Evolutionary conservation across 495 filamentous ascomycete genomes (phyloP), one percentile per base, ranked within the genome.

Genomic region (Durotheca rogersii): DNA sequence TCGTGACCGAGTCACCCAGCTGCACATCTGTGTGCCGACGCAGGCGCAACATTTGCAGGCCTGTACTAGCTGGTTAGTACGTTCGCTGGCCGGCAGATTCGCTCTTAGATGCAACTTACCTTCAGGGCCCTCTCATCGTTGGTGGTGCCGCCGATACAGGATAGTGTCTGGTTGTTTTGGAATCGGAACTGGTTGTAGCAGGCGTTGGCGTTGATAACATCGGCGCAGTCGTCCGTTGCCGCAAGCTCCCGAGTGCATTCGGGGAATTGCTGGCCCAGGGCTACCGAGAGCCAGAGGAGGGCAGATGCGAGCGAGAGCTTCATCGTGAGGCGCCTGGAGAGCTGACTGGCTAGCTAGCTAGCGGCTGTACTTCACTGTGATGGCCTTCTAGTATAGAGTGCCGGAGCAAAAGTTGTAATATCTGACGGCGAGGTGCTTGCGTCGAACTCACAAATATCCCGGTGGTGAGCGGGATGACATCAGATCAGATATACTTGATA

Each of bases 131-230:
- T 55, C 6, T 67, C 68, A 6, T 67, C 43, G 17, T 71, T 64
- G 21, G 67, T 60, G 7, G 38, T 62, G 3, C 67, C 71, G 5
- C 67, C 67, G 34, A 74, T 72, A 41, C 71, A 74, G 0, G 58
- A 47, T 9, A 74, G 49, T 5, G 71, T 72, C 30, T 66, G 67
- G 2, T 65, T 53, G 51, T 63, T 46, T 12, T 19, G 49, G 44
- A 66, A 74, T 2, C 68, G 49, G 53, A 64, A 72, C 55, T 72
- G 56, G 52, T 74, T 74, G 49, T 74, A 74, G 54, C 71, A 74
- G 16, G 71, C 71, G 35, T 65, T 68, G 18, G 71, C 67, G 32
- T 72, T 62, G 41, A 72, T 67, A 35, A 74, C 71, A 19, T 64
- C 67, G 16, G 66, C 66, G 41, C 71, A 74, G 11, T 74, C 71